Evolutionary conservation across 805 yeast species (phyloP).

Genomic region (Teunomyces gatunensis): DNA sequence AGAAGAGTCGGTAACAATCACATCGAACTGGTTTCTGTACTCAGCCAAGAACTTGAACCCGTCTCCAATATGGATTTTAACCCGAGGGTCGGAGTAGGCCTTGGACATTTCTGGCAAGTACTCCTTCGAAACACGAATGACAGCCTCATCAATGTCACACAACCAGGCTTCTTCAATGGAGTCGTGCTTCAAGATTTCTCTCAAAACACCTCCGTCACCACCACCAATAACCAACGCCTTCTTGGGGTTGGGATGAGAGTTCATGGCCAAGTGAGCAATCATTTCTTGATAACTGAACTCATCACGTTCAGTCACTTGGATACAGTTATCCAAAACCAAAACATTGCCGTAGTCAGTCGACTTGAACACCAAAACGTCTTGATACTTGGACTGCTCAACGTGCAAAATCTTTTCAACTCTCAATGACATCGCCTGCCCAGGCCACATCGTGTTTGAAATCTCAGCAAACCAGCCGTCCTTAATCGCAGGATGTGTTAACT

Average conservation of each 20-base stretch:
- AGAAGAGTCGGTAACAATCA: conserved; percentile 93
- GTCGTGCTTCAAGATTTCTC: conserved; percentile 90
- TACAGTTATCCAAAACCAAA: conserved; percentile 88
- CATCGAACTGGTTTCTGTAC: conserved; percentile 83
- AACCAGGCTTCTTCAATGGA: conserved; percentile 83
- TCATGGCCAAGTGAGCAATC: conserved; percentile 91
- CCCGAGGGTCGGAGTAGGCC: conserved; percentile 85
- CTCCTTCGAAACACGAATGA: conserved; percentile 79
- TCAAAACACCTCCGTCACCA: conserved; percentile 97
- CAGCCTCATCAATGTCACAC: conserved; percentile 95
- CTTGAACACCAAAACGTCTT: conserved; percentile 91
- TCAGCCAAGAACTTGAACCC: conserved; percentile 94
- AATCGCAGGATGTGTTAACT: conserved; percentile 53
- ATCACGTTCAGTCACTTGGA: conserved; percentile 95
- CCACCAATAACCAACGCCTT: conserved; percentile 95
- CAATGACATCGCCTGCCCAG: conserved; percentile 96
- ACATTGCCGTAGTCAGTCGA: conserved; percentile 95
- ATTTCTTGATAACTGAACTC: conserved; percentile 98
- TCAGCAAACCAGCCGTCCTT: conserved; percentile 97
- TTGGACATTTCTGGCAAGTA: conserved; percentile 86
- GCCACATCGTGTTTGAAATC: conserved; percentile 95
- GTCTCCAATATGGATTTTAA: conserved; percentile 87
- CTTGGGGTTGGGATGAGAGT: conserved; percentile 93
- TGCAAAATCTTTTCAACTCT: conserved; percentile 84
- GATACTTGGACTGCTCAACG: conserved; percentile 83